phyloP scores from a whole-genome alignment of 495 filamentous ascomycete species.

The Hypoxylon fuscum region DNA sequence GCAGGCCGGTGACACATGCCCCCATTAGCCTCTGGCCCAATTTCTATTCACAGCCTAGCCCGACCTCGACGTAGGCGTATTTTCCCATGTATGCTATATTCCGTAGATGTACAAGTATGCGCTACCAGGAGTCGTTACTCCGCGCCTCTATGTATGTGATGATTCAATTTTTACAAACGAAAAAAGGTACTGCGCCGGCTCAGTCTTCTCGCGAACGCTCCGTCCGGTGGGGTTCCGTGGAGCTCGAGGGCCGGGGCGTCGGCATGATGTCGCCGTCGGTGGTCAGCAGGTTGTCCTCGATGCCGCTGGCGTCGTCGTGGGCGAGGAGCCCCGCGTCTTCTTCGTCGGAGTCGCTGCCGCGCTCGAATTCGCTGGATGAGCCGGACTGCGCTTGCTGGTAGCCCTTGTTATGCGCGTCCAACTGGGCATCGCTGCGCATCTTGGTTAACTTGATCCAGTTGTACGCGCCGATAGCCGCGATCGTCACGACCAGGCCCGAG shows the following conservation, averaged over 20 bases:
- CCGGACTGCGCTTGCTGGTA: slow-evolving; percentile 39
- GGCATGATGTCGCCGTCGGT: slow-evolving; percentile 46
- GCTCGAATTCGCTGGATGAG: slow-evolving; percentile 38
- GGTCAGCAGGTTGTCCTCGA: slow-evolving; percentile 43
- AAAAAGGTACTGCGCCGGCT: slow-evolving; percentile 13
- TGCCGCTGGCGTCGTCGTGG: slow-evolving; percentile 45
- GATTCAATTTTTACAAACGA: slow-evolving; percentile 30
- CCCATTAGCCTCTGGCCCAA: slow-evolving; percentile 1
- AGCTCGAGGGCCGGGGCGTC: slow-evolving; percentile 34
- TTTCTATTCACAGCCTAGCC: slow-evolving; percentile 9
- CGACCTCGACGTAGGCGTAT: not conserved
- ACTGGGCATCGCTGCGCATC: slow-evolving; percentile 78
- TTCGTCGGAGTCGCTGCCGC: slow-evolving; percentile 41
- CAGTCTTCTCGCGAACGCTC: slow-evolving; percentile 39
- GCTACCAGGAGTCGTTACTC: slow-evolving; percentile 5
- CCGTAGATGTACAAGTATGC: slow-evolving; percentile 34
- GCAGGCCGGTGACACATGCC: not conserved
- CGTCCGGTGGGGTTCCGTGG: slow-evolving; percentile 37
- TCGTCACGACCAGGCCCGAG: slow-evolving; percentile 86
- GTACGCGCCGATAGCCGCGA: slow-evolving; percentile 84
- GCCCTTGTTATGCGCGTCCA: slow-evolving; percentile 49
- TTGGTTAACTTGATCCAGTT: slow-evolving; percentile 93
- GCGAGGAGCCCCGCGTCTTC: slow-evolving; percentile 42
- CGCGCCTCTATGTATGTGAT: slow-evolving; percentile 21
- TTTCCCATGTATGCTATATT: slow-evolving; percentile 21